Conservation (phyloP, 257 asterid species). For the Eustoma russellianum region DNA sequence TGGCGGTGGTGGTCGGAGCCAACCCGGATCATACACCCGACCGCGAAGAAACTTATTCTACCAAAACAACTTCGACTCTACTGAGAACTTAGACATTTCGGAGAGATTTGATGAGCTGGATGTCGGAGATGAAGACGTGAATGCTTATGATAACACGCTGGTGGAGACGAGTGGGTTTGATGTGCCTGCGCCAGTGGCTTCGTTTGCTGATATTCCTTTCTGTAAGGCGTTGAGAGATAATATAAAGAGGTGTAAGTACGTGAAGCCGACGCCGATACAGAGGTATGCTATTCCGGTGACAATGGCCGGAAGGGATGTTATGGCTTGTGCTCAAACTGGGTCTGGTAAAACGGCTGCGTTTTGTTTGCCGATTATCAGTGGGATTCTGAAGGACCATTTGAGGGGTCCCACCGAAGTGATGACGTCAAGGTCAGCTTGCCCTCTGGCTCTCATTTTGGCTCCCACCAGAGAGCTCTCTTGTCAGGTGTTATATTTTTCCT, state of each 20-base stretch:
- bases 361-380: conserved; percentile 59
- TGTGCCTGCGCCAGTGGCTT: conserved; percentile 48
- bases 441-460: conserved; percentile 57
- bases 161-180: conserved; percentile 53
- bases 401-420: neutral
- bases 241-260: conserved; percentile 49
- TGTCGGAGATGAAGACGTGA: conserved; percentile 5
- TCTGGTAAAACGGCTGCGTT: conserved; percentile 87
- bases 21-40: conserved; percentile 14
- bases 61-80: neutral
- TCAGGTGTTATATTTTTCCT: conserved; percentile 32
- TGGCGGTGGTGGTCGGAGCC: conserved; percentile 6
- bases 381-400: conserved; percentile 17
- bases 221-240: conserved; percentile 29
- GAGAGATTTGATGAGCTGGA: conserved; percentile 27
- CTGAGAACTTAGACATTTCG: conserved; percentile 7
- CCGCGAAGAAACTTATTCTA: conserved; percentile 6
- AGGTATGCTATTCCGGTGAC: conserved; percentile 60
- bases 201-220: conserved; percentile 44
- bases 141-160: conserved; percentile 20
- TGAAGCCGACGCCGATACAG: conserved; percentile 68
- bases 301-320: conserved; percentile 59
- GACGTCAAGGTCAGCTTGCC: conserved; percentile 23
- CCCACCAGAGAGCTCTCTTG: conserved; percentile 71
- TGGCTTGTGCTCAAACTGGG: conserved; percentile 90